Conservation (phyloP, 73 alveolate species). For the Uronychia binucleata region DNA sequence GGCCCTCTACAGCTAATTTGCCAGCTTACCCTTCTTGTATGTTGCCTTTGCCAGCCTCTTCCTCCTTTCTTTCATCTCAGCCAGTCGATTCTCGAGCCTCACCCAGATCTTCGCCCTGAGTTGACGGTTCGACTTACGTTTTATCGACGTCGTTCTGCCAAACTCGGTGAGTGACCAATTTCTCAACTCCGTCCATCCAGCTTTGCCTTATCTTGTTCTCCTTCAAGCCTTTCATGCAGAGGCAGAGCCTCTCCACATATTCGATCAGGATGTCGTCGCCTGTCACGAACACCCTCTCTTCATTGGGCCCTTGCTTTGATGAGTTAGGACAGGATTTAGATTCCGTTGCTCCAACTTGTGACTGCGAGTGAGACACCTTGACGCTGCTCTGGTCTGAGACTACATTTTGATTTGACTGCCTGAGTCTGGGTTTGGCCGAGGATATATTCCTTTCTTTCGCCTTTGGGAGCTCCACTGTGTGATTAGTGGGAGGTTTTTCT, state of each 20-base stretch:
- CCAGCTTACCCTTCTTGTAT: constrained; percentile 29
- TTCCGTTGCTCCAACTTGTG: not conserved
- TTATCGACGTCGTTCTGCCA: constrained; percentile 20
- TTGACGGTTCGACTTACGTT: not conserved
- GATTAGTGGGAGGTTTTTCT: not conserved
- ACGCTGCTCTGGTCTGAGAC: not conserved
- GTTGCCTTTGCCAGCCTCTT: constrained; percentile 21
- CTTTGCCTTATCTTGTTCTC: constrained; percentile 6
- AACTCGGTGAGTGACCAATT: constrained; percentile 38
- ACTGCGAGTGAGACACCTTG: not conserved
- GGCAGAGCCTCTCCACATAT: constrained; percentile 42
- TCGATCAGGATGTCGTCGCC: constrained; percentile 69
- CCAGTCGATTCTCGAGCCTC: constrained; percentile 33
- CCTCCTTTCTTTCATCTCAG: constrained; percentile 55
- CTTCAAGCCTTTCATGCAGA: constrained; percentile 2
- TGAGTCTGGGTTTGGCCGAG: constrained; percentile 5
- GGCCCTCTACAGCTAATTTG: not conserved
- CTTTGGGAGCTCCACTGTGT: not conserved
- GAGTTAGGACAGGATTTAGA: not conserved
- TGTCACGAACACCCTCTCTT: constrained; percentile 40
- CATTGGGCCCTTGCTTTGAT: not conserved
- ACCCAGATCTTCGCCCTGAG: not conserved
- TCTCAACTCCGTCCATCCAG: constrained; percentile 31
- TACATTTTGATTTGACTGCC: not conserved
- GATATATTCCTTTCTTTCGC: constrained; percentile 1